A percentile compares a stretch with the other conserved stretches of the same genome.
Evolutionary conservation across 352 stramenopile genomes (phyloP).

Genomic region (Phytopythium mirpurense): DNA sequence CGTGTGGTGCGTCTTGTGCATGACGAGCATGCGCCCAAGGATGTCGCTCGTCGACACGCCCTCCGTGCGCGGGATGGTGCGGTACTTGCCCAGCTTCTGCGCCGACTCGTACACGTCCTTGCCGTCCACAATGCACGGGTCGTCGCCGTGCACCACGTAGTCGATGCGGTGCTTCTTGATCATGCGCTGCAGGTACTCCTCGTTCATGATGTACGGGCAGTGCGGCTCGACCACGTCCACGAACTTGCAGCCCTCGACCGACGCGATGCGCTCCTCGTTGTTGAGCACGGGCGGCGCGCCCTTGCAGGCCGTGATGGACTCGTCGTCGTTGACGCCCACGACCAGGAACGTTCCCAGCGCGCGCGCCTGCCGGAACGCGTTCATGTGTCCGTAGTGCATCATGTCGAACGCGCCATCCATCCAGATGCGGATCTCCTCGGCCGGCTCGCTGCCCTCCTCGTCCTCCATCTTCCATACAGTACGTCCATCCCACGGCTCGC

Average conservation of each 20-base stretch:
- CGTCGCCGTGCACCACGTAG: slow-evolving; percentile 98
- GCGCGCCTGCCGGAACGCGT: slow-evolving; percentile 96
- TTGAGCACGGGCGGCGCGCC: slow-evolving; percentile 94
- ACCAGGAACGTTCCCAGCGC: slow-evolving; percentile 96
- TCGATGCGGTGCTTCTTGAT: slow-evolving; percentile 98
- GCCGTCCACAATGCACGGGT: slow-evolving; percentile 98
- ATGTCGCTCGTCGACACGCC: slow-evolving; percentile 99
- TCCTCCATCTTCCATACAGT: slow-evolving; percentile 85
- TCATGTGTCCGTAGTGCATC: slow-evolving; percentile 99
- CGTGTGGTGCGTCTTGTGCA: slow-evolving; percentile 93
- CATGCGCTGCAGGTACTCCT: slow-evolving; percentile 96
- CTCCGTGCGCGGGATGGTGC: slow-evolving; percentile 94
- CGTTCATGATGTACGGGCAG: slow-evolving; percentile 98
- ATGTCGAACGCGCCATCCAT: slow-evolving; percentile 99
- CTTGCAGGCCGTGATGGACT: slow-evolving; percentile 97
- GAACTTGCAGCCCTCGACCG: slow-evolving; percentile 97
- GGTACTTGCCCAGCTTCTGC: slow-evolving; percentile 95
- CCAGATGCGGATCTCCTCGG: slow-evolving; percentile 95
- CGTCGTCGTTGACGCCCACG: slow-evolving; percentile 97
- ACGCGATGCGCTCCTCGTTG: slow-evolving; percentile 94
- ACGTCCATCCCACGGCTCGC: too few species aligned
- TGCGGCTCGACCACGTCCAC: slow-evolving; percentile 97
- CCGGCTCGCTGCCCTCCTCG: slow-evolving; percentile 58
- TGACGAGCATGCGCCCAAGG: slow-evolving; percentile 96
- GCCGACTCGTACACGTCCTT: slow-evolving; percentile 98